These are phyloP conservation scores for Carex kokanica DNA, from an alignment of 176 grass and related monocot genomes.

Conservation along the genomic window DNA sequence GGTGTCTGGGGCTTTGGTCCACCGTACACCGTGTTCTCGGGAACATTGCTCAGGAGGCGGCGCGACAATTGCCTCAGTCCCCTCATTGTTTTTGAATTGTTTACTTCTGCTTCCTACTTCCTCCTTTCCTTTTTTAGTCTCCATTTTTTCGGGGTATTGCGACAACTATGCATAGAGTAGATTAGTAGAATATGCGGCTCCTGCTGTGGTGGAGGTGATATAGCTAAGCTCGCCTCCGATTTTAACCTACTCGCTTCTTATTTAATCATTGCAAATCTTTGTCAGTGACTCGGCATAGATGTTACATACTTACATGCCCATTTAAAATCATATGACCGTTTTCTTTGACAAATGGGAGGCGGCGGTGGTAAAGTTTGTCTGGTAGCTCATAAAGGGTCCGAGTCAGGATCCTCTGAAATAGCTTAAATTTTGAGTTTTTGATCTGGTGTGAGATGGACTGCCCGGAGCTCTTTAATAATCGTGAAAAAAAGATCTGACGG, in stretches of 20 bases:
- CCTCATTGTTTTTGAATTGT: conserved; percentile 16
- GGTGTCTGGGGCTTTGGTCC: conserved; percentile 59
- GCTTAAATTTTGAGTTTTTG: no score
- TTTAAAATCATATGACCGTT: not conserved
- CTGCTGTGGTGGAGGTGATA: not conserved
- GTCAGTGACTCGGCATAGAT: not conserved
- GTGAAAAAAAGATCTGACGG: no score
- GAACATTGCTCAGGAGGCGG: conserved; percentile 63
- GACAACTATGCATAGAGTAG: not conserved
- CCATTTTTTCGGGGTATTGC: not conserved
- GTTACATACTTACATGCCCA: not conserved
- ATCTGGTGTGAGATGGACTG: no score
- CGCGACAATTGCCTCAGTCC: conserved; percentile 35
- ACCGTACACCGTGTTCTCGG: conserved; percentile 80
- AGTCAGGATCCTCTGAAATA: no score
- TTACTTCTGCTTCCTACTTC: not conserved
- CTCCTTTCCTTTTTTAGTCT: not conserved
- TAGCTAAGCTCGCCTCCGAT: not conserved
- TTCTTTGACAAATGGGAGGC: not conserved
- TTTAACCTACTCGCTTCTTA: no score
- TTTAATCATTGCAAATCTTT: not conserved
- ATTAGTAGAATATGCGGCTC: not conserved
- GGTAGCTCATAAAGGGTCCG: not conserved
- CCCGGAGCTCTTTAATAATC: no score
- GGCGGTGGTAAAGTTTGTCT: not conserved